A percentile compares a stretch with the other conserved stretches of the same genome.
Conservation (phyloP, 768 basidiomycete genomes). For the Lenzites betulinus region DNA sequence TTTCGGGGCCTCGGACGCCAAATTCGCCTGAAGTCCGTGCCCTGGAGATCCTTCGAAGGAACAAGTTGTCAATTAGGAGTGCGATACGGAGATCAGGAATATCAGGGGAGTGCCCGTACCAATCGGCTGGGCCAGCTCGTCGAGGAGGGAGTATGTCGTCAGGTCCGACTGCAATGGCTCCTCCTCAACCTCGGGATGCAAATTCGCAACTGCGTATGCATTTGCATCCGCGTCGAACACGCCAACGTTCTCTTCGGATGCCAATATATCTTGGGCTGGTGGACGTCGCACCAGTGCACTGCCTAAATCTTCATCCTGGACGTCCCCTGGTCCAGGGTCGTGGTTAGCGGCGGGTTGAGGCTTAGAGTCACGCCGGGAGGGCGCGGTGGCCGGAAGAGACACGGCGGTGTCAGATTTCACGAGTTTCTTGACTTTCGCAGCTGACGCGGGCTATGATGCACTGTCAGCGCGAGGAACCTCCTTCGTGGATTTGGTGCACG, state of each 20-base stretch:
- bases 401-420: not conserved
- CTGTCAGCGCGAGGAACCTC: not conserved
- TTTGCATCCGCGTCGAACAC: slow-evolving; percentile 5
- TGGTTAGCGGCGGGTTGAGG: not conserved
- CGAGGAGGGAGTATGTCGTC: slow-evolving; percentile 10
- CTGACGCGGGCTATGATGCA: not conserved
- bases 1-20: not conserved
- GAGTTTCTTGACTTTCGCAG: not conserved
- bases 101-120: not conserved
- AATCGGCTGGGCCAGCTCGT: slow-evolving; percentile 8
- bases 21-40: not conserved
- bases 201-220: not conserved
- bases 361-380: not conserved
- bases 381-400: not conserved
- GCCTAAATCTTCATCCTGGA: slow-evolving; percentile 25
- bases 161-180: not conserved
- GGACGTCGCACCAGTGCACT: slow-evolving; percentile 12
- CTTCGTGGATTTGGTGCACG: not conserved
- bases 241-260: slow-evolving; percentile 1
- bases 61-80: not conserved
- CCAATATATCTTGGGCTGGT: not conserved
- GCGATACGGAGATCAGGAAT: not conserved
- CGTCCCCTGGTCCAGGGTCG: not conserved
- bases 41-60: not conserved
- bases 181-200: not conserved